phyloP scores from a whole-genome alignment of 495 filamentous ascomycete species.

The Daldinia childiae region DNA sequence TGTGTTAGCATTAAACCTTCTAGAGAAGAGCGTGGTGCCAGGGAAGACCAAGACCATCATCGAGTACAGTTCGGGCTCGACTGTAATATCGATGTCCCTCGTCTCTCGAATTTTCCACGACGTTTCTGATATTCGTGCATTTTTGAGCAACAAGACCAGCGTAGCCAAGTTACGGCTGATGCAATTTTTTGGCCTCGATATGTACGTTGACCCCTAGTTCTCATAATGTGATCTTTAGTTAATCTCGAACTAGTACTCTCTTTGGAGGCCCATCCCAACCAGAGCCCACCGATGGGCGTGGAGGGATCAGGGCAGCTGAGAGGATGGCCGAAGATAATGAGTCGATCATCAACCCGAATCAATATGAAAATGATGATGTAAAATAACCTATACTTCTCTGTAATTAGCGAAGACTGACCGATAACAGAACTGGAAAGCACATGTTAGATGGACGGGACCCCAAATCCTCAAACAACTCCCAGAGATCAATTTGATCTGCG shows the following conservation, averaged over 20 bases:
- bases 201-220: slow-evolving; percentile 44
- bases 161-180: slow-evolving; percentile 62
- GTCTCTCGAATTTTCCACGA: slow-evolving; percentile 63
- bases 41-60: slow-evolving; percentile 61
- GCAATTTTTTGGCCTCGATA: slow-evolving; percentile 68
- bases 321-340: slow-evolving; percentile 53
- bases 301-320: slow-evolving; percentile 61
- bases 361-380: slow-evolving; percentile 66
- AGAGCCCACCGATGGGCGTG: slow-evolving; percentile 62
- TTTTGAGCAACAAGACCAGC: slow-evolving; percentile 68
- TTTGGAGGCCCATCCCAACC: slow-evolving; percentile 68
- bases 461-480: slow-evolving; percentile 67
- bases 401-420: background rate
- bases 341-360: slow-evolving; percentile 62
- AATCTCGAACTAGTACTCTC: slow-evolving; percentile 49
- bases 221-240: background rate
- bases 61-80: slow-evolving; percentile 71
- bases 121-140: slow-evolving; percentile 63
- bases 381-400: background rate
- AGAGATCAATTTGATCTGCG: slow-evolving; percentile 66
- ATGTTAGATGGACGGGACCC: slow-evolving; percentile 67
- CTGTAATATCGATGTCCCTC: slow-evolving; percentile 68
- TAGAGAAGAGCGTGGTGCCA: slow-evolving; percentile 56
- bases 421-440: slow-evolving; percentile 64
- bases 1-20: slow-evolving; percentile 63